These are phyloP conservation scores for Castanea mollissima DNA, from an alignment of 306 rosid species.

Conservation along the genomic window DNA sequence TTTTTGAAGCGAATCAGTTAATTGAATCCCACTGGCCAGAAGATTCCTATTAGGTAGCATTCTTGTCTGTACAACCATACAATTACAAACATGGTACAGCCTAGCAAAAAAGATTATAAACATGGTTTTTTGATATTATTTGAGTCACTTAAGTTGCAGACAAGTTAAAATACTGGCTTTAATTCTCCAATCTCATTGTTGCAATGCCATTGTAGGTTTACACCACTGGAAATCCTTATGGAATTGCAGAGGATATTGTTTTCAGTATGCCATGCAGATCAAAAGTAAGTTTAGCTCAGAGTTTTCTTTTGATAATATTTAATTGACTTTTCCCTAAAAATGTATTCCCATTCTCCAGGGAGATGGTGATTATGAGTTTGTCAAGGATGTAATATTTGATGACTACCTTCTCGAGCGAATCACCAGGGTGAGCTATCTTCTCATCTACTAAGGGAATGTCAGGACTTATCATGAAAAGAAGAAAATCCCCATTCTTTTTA, in stretches of 20 bases:
- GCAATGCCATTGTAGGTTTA: conserved; percentile 57
- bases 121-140: background rate
- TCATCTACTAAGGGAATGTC: background rate
- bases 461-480: background rate
- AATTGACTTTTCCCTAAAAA: conserved; percentile 2
- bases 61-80: background rate
- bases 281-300: conserved; percentile 45
- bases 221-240: conserved; percentile 85
- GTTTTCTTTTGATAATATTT: conserved; percentile 9
- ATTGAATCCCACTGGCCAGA: background rate
- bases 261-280: conserved; percentile 99
- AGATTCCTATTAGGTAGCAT: background rate
- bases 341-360: conserved; percentile 46
- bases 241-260: conserved; percentile 84
- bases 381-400: conserved; percentile 68
- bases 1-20: background rate
- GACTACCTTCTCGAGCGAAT: conserved; percentile 76
- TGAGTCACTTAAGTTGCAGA: background rate
- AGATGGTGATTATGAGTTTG: conserved; percentile 91
- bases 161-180: conserved; percentile 9
- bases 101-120: background rate
- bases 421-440: conserved; percentile 44
- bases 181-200: conserved; percentile 10
- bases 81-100: background rate
- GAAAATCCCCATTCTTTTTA: background rate